phyloP scores from a whole-genome alignment of 73 alveolate genomes.

The Paramecium primaurelia region DNA sequence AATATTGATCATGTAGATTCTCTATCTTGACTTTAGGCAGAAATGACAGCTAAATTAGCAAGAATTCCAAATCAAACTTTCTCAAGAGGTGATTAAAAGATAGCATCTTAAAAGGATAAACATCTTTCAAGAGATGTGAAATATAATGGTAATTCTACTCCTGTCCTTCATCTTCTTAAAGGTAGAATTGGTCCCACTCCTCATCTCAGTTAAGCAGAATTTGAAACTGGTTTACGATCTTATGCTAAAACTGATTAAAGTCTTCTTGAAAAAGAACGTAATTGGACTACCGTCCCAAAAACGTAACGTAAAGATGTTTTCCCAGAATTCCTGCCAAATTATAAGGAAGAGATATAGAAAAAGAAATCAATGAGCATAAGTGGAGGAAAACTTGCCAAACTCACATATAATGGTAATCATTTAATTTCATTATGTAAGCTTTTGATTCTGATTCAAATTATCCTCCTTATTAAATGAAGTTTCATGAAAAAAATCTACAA shows the following conservation, averaged over 20 bases:
- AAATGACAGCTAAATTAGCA: constrained; percentile 11
- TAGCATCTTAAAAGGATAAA: not conserved
- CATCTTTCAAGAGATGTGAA: not conserved
- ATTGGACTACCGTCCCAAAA: constrained; percentile 48
- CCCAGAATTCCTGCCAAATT: constrained; percentile 36
- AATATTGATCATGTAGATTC: not conserved
- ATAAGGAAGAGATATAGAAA: not conserved
- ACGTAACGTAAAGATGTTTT: constrained; percentile 9
- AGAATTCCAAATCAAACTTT: constrained; percentile 8
- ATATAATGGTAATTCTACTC: constrained; percentile 32
- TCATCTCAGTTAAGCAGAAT: constrained; percentile 7
- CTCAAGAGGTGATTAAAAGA: not conserved
- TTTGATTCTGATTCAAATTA: constrained; percentile 28
- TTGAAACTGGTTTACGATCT: constrained; percentile 47
- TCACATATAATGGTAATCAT: not conserved
- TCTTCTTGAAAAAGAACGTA: constrained; percentile 9
- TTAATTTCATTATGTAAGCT: not conserved
- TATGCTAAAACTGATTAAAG: constrained; percentile 5
- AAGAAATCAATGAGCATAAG: constrained; percentile 2
- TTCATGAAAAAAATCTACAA: constrained; percentile 6
- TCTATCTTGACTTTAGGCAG: not conserved
- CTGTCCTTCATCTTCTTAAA: not conserved
- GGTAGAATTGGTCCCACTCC: constrained; percentile 41
- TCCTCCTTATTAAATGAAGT: constrained; percentile 30
- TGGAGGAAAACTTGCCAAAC: not conserved